These are phyloP conservation scores for Musa itinerans DNA, from an alignment of 176 grass and related monocot genomes.

Conservation along the genomic window DNA sequence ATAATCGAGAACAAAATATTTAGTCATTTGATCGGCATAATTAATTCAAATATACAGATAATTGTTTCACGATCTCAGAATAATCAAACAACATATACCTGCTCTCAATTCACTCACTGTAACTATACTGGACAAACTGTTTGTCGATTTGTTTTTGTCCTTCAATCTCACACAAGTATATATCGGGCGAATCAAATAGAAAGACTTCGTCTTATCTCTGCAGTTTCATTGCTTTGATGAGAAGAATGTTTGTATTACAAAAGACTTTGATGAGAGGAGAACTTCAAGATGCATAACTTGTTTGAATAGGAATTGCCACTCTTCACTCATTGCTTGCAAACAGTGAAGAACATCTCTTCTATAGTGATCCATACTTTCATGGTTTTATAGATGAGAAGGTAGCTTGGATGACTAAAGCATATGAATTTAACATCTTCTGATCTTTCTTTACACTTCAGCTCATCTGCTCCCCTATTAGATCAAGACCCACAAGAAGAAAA, in stretches of 20 bases:
- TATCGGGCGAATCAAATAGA: background rate
- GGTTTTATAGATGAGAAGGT: background rate
- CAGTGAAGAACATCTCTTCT: background rate
- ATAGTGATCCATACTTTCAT: background rate
- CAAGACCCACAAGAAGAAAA: constrained; percentile 88
- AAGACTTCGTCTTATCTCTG: background rate
- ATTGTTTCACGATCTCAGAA: background rate
- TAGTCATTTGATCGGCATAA: background rate
- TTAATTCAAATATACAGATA: background rate
- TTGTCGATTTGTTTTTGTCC: background rate
- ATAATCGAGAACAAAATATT: background rate
- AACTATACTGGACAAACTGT: background rate
- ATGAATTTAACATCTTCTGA: background rate
- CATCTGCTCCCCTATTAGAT: constrained; percentile 97
- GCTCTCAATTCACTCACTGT: background rate
- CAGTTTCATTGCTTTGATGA: background rate
- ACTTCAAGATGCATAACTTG: background rate
- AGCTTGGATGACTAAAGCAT: background rate
- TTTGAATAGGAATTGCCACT: too few species aligned
- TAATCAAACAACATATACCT: background rate
- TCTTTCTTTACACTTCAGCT: constrained; percentile 20
- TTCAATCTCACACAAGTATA: background rate
- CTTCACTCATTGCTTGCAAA: too few species aligned
- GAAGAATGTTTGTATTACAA: background rate
- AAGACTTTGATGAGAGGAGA: background rate